phyloP scores from a whole-genome alignment of 768 basidiomycete genomes.

The Suillus brevipes region DNA sequence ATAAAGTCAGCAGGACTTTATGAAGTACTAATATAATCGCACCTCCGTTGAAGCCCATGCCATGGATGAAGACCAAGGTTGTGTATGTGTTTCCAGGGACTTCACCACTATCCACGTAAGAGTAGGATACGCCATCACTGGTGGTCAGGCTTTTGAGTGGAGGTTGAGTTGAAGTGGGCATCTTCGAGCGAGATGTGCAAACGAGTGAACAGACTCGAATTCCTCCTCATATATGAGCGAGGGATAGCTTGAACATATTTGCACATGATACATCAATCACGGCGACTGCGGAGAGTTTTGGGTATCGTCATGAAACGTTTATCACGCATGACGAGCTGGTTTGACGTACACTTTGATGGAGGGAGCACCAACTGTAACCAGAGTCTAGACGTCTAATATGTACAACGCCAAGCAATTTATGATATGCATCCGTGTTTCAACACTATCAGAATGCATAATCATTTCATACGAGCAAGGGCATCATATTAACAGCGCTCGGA shows the following conservation, averaged over 20 bases:
- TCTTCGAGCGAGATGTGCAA: background rate
- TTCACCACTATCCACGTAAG: background rate
- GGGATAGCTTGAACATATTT: too few species aligned
- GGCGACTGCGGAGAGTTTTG: too few species aligned
- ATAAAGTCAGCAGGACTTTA: background rate
- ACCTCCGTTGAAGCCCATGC: conserved; percentile 13
- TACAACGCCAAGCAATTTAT: background rate
- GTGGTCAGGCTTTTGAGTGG: background rate
- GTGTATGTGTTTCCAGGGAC: conserved; percentile 1
- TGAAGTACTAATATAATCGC: background rate
- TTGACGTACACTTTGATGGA: too few species aligned
- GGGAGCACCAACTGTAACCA: too few species aligned
- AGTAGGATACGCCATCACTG: background rate
- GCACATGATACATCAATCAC: too few species aligned
- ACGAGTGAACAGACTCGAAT: too few species aligned
- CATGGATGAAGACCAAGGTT: conserved; percentile 11
- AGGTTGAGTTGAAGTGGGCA: background rate
- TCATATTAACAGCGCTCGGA: background rate
- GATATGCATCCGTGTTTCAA: background rate
- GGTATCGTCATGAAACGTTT: too few species aligned
- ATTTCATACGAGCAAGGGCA: background rate
- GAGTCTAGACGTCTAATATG: too few species aligned
- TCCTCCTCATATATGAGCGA: too few species aligned
- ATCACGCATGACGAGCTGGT: too few species aligned
- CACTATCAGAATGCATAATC: background rate